Conservation (phyloP, 1,284 basidiomycete genomes). For the Xerocomus nothofagi region DNA sequence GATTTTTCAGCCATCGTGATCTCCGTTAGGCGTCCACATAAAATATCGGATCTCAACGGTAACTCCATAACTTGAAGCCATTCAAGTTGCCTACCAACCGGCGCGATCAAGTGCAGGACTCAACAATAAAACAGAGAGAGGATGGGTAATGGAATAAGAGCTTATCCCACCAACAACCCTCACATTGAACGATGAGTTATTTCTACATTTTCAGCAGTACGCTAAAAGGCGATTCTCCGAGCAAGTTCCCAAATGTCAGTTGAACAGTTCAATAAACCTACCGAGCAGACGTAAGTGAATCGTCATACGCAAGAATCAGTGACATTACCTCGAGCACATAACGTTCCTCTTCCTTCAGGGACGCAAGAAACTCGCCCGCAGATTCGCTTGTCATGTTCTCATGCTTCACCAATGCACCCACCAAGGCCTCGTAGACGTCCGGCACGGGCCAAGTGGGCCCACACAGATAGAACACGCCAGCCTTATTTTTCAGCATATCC, state of each 20-base stretch:
- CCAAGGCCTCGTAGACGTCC: constrained; percentile 92
- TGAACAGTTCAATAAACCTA: constrained; percentile 29
- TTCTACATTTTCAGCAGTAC: neutral
- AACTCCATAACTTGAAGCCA: too few species aligned
- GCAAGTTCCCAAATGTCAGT: too few species aligned
- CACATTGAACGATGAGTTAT: neutral
- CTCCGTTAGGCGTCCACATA: too few species aligned
- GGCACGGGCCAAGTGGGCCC: constrained; percentile 99
- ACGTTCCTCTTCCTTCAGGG: constrained; percentile 94
- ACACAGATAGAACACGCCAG: constrained; percentile 94
- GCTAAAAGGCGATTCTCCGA: neutral
- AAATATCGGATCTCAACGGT: too few species aligned
- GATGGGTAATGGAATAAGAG: neutral
- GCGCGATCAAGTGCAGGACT: too few species aligned
- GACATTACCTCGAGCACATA: constrained; percentile 89
- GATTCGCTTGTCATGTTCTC: constrained; percentile 64
- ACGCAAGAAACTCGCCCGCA: constrained; percentile 86
- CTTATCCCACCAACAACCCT: neutral
- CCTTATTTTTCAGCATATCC: constrained; percentile 65
- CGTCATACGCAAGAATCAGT: neutral
- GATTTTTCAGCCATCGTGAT: too few species aligned
- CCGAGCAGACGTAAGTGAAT: constrained; percentile 9
- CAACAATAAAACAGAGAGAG: neutral
- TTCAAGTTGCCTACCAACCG: too few species aligned
- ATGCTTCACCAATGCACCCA: constrained; percentile 74